Conservation (phyloP, 805 yeast genomes). For the Candida fluviatilis region DNA sequence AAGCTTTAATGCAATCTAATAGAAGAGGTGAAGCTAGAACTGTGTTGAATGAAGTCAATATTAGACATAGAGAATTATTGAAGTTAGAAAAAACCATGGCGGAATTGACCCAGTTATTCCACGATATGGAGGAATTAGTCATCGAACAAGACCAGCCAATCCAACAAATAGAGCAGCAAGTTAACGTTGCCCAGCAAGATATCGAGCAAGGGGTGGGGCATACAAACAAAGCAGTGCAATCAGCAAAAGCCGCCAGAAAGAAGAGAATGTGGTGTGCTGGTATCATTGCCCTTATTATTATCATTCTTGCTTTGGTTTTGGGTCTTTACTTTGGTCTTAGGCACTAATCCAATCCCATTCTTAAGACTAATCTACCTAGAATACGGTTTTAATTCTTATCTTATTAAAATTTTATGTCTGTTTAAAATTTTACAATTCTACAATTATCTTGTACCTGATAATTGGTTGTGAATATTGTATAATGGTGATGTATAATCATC, state of each 20-base stretch:
- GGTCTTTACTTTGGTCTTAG: slow-evolving; percentile 53
- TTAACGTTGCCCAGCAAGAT: slow-evolving; percentile 79
- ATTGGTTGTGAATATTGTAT: no score
- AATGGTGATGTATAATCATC: no score
- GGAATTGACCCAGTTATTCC: slow-evolving; percentile 89
- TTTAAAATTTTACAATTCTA: no score
- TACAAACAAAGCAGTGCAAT: slow-evolving; percentile 81
- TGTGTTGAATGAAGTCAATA: slow-evolving; percentile 92
- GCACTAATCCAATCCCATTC: slow-evolving; percentile 4
- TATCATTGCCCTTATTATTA: slow-evolving; percentile 54
- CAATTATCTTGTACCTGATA: no score
- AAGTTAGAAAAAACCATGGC: slow-evolving; percentile 94
- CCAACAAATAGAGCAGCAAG: slow-evolving; percentile 76
- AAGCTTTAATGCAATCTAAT: slow-evolving; percentile 81
- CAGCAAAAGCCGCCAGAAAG: slow-evolving; percentile 86
- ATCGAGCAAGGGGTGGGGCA: slow-evolving; percentile 94
- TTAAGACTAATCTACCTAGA: no score
- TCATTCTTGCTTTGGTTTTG: slow-evolving; percentile 63
- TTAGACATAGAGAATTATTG: slow-evolving; percentile 91
- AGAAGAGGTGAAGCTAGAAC: slow-evolving; percentile 94
- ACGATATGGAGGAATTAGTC: slow-evolving; percentile 94
- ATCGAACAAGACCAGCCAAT: slow-evolving; percentile 91
- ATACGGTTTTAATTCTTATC: background rate
- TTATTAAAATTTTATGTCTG: background rate
- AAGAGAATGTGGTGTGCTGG: slow-evolving; percentile 84